phyloP scores from a whole-genome alignment of 495 filamentous ascomycete genomes.

The Penicillium steckii region DNA sequence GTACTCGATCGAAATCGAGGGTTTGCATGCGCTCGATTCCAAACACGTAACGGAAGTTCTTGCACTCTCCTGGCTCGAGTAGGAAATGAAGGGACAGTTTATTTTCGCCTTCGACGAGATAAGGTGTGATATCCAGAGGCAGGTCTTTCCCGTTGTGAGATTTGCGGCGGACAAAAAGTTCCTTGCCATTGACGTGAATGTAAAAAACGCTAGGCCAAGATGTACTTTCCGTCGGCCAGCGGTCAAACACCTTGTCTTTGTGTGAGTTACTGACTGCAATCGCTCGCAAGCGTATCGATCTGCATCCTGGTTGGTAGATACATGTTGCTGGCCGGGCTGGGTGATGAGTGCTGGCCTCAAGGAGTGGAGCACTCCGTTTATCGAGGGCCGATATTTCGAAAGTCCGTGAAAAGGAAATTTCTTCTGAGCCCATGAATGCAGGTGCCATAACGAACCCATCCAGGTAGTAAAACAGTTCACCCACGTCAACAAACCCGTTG shows the following conservation, averaged over 20 bases:
- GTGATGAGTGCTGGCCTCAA: neutral
- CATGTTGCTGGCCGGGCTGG: slow-evolving; percentile 12
- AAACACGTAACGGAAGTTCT: slow-evolving; percentile 45
- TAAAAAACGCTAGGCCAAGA: slow-evolving; percentile 73
- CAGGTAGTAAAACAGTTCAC: slow-evolving; percentile 46
- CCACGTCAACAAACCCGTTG: slow-evolving; percentile 13
- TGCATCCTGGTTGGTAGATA: slow-evolving; percentile 28
- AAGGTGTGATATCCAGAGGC: slow-evolving; percentile 66
- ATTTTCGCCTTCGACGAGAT: slow-evolving; percentile 55
- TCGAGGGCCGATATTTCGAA: slow-evolving; percentile 24
- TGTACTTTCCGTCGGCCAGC: slow-evolving; percentile 63
- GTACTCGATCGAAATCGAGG: slow-evolving; percentile 47
- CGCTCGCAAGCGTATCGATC: slow-evolving; percentile 44
- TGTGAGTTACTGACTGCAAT: slow-evolving; percentile 25
- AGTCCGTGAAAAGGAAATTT: slow-evolving; percentile 26
- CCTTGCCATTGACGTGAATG: slow-evolving; percentile 61
- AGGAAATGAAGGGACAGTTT: slow-evolving; percentile 54
- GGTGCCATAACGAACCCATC: slow-evolving; percentile 43
- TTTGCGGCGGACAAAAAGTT: slow-evolving; percentile 61
- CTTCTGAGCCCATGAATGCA: slow-evolving; percentile 19
- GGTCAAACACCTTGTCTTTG: slow-evolving; percentile 24
- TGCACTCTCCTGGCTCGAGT: slow-evolving; percentile 31
- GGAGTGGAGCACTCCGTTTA: slow-evolving; percentile 17
- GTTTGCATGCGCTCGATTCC: slow-evolving; percentile 64
- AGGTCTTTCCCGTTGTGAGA: slow-evolving; percentile 71